Base-by-base conservation (phyloP, 2,329 filamentous ascomycete genomes). In the Colletotrichum sp. region DNA sequence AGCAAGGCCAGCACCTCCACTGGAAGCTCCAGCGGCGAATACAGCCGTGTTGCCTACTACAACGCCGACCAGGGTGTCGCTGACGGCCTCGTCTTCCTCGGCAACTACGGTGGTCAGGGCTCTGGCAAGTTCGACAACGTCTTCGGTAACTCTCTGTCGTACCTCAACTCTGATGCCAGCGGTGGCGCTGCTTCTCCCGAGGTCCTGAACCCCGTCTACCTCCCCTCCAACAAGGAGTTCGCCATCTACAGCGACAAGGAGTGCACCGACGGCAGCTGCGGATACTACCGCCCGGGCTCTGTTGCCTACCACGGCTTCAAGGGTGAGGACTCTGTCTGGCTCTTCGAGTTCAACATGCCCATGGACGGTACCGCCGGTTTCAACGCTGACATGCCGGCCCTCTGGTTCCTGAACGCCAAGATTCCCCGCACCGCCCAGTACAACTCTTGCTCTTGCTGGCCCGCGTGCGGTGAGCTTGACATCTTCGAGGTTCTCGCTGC, bases 271-370 rank as follows among this genome's bases (percentile, higher is more conserved):
- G 81, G 69, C 28, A 81, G 81, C 75, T 90, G 88, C 78, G 88
- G 88, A 49, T 87, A 84, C 81, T 80, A 83, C n/a, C 87, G 87
- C 55, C 85, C 83, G 44, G 80, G 81, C 6, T 82, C 87, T 7
- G 82, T 89, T 24, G 87, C 87, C 15, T 89, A 89, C 83, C 87
- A 95, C 85, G 95, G 94, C 76, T 96, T 95, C 85, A 89, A 86
- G 52, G 94, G 94, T 66, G 87, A 89, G 34, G 90, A 92, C 80
- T 76, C 69, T 24, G 88, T 93, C 70, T 95, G 96, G 86, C 88
- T 96, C 78, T 89, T 94, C 79, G 90, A 95, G 80, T 94, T 96
- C 83, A 87, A 88, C 71, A 96, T 96, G 94, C 94, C 94, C 10
- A 81, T 89, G 64, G 90, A 90, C 73, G 89, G 89, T 77, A 82